Conservation (phyloP, 257 asterid genomes). For the Solanum paucissectum region DNA sequence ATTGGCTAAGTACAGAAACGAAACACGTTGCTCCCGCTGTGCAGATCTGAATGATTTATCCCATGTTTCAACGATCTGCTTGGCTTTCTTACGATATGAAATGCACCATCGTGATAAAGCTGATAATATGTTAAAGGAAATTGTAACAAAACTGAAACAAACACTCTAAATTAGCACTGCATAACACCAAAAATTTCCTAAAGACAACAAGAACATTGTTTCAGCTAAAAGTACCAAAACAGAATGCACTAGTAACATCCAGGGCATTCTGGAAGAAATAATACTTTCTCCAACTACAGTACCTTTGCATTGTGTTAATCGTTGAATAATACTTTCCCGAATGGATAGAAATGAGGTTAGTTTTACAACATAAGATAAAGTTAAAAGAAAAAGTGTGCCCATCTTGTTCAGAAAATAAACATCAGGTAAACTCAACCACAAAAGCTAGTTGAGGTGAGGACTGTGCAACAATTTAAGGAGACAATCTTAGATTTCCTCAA, state of each 20-base stretch:
- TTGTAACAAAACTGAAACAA: background rate
- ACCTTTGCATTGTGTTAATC: background rate
- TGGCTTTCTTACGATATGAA: slow-evolving; percentile 74
- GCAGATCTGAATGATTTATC: slow-evolving; percentile 66
- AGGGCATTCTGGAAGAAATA: background rate
- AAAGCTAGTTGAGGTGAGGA: background rate
- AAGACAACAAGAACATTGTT: background rate
- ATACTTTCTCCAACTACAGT: background rate
- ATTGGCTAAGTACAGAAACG: slow-evolving; percentile 75
- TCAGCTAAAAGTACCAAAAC: background rate
- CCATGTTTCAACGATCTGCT: slow-evolving; percentile 92
- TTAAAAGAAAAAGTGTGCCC: background rate
- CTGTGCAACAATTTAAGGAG: background rate
- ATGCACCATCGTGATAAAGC: slow-evolving; percentile 93
- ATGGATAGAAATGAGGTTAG: background rate
- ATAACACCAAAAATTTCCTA: background rate
- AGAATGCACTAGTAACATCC: background rate
- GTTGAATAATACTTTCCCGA: background rate
- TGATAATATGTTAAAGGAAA: slow-evolving; percentile 42
- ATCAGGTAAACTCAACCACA: background rate
- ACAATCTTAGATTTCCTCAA: background rate
- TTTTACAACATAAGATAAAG: background rate
- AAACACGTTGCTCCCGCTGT: slow-evolving; percentile 61
- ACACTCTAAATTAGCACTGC: background rate
- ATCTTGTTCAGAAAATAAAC: background rate